Evolutionary conservation across 2,329 filamentous ascomycete species (phyloP).

Genomic region (Zymoseptoria brevis): DNA sequence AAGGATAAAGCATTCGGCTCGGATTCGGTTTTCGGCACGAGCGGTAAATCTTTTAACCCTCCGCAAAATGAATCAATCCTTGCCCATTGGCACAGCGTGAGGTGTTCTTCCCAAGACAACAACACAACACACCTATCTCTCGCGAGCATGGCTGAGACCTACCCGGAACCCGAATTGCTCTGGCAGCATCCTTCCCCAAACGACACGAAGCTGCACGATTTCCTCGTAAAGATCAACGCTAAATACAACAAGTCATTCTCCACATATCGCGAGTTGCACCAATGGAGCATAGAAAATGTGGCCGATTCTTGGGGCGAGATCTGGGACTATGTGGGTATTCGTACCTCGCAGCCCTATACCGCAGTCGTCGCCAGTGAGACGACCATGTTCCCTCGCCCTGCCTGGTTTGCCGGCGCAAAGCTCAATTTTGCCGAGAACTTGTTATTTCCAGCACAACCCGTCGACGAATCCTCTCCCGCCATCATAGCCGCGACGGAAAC

Average conservation of each 20-base stretch:
- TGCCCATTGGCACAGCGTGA: not conserved
- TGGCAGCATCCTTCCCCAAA: constrained; percentile 35
- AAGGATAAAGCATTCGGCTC: too few relatives aligned
- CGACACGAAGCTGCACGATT: constrained; percentile 38
- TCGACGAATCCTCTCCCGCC: constrained; percentile 56
- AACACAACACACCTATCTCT: not conserved
- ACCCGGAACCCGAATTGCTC: constrained; percentile 15
- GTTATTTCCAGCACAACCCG: constrained; percentile 60
- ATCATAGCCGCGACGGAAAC: constrained; percentile 77
- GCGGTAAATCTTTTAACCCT: not conserved
- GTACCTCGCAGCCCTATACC: constrained; percentile 53
- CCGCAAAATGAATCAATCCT: not conserved
- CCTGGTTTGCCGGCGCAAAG: constrained; percentile 70
- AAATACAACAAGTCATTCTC: constrained; percentile 56
- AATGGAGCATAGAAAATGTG: constrained; percentile 75
- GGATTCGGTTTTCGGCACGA: not conserved
- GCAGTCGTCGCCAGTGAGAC: constrained; percentile 61
- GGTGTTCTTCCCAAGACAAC: not conserved
- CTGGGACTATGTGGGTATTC: constrained; percentile 75
- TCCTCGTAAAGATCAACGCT: constrained; percentile 54
- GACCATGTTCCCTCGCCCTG: constrained; percentile 75
- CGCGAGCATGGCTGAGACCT: not conserved
- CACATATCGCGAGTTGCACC: constrained; percentile 67
- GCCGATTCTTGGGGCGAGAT: constrained; percentile 75
- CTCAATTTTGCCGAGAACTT: constrained; percentile 96